Conservation (phyloP, 345 rosid genomes). For the Bruguiera parviflora region DNA sequence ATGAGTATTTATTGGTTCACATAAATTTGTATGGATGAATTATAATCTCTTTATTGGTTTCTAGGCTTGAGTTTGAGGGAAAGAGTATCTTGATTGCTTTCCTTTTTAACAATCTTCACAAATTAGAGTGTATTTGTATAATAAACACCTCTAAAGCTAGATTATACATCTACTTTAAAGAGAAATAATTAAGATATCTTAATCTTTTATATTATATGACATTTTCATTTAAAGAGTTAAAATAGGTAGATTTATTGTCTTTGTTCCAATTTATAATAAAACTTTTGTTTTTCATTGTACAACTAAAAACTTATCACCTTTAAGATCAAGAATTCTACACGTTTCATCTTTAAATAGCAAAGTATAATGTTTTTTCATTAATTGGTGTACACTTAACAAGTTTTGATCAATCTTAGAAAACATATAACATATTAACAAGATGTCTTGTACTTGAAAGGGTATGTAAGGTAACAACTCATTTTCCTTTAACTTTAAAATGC, state of each 20-base stretch:
- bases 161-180: not conserved
- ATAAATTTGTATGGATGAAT: not conserved
- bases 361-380: no score
- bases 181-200: not conserved
- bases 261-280: not conserved
- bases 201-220: not conserved
- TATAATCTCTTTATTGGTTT: not conserved
- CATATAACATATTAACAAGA: not conserved
- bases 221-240: not conserved
- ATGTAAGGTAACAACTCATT: not conserved
- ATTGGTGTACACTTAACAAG: not conserved
- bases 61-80: not conserved
- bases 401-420: not conserved
- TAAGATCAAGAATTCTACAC: not conserved
- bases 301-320: not conserved
- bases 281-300: not conserved
- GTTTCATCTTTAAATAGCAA: no score
- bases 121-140: not conserved
- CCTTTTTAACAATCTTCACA: not conserved
- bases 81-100: not conserved
- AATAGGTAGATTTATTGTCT: accelerated
- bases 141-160: not conserved
- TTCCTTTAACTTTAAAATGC: not conserved
- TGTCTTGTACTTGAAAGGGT: not conserved
- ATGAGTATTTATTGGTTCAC: not conserved